Conservation (phyloP, 805 yeast genomes). For the Isabelozyma gotoi region DNA sequence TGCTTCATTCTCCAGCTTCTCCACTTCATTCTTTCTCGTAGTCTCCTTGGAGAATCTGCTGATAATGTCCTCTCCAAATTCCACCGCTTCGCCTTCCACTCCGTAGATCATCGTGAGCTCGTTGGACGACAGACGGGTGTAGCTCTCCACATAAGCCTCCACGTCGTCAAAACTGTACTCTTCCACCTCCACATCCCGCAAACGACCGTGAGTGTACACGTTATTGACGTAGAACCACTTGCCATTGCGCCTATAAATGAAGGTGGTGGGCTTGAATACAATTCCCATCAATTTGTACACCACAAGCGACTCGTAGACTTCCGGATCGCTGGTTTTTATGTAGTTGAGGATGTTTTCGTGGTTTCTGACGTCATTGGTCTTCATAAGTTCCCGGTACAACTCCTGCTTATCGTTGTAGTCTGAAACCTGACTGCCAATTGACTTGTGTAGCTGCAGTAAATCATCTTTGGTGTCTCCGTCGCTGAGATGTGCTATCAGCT, state of each 20-base stretch:
- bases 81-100: conserved; percentile 5
- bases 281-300: conserved; percentile 29
- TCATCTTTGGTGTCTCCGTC: conserved; percentile 12
- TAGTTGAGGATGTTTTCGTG: conserved; percentile 16
- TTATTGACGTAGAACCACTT: conserved; percentile 22
- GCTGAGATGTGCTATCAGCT: conserved; percentile 17
- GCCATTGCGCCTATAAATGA: conserved; percentile 20
- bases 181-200: conserved; percentile 16
- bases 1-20: no score
- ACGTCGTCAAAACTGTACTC: conserved; percentile 16
- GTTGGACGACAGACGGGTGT: conserved; percentile 8
- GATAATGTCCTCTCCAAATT: neutral
- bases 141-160: conserved; percentile 12
- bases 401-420: conserved; percentile 17
- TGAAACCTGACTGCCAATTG: conserved; percentile 13
- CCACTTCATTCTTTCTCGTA: no score
- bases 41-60: neutral
- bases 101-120: conserved; percentile 19
- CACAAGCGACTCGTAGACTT: conserved; percentile 5
- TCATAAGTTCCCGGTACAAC: conserved; percentile 12
- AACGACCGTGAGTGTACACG: conserved; percentile 5
- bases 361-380: conserved; percentile 17
- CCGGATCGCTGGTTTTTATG: conserved; percentile 7
- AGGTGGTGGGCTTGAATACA: conserved; percentile 28
- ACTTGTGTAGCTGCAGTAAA: conserved; percentile 15